These are phyloP conservation scores for Xanthoceras sorbifolium DNA, from an alignment of 345 rosid genomes.

Conservation along the genomic window DNA sequence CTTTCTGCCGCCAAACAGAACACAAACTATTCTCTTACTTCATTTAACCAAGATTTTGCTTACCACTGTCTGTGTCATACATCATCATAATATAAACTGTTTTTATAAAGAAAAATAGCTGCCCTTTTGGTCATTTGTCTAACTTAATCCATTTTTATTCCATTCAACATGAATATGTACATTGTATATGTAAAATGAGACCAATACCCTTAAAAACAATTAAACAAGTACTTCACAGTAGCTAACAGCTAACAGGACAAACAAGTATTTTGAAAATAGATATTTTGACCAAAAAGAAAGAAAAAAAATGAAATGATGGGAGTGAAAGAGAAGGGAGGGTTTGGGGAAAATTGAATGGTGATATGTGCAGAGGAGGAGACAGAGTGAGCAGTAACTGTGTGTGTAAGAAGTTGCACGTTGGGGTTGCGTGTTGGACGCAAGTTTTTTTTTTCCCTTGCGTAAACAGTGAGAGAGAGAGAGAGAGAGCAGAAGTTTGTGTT, in stretches of 20 bases:
- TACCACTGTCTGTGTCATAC: constrained; percentile 2
- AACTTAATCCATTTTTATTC: too few relatives aligned
- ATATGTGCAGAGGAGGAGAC: background rate
- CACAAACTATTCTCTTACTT: constrained; percentile 4
- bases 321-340: constrained; percentile 1
- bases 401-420: constrained; percentile 29
- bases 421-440: constrained; percentile 49
- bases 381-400: background rate
- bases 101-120: background rate
- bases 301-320: constrained; percentile 24
- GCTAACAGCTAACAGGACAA: too few relatives aligned
- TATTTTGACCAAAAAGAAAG: constrained; percentile 33
- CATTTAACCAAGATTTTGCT: constrained; percentile 12
- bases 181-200: too few relatives aligned
- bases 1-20: constrained; percentile 39
- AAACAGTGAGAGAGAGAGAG: background rate
- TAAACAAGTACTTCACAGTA: too few relatives aligned
- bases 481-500: constrained; percentile 5
- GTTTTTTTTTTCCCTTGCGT: constrained; percentile 17
- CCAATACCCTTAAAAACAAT: too few relatives aligned
- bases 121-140: background rate
- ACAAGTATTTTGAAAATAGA: too few relatives aligned
- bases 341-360: constrained; percentile 25
- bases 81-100: background rate
- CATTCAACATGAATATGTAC: too few relatives aligned